Evolutionary conservation across 1,139 yeast genomes (phyloP), one percentile per base, ranked within the genome.

Genomic region (Dujonia santamariae): DNA sequence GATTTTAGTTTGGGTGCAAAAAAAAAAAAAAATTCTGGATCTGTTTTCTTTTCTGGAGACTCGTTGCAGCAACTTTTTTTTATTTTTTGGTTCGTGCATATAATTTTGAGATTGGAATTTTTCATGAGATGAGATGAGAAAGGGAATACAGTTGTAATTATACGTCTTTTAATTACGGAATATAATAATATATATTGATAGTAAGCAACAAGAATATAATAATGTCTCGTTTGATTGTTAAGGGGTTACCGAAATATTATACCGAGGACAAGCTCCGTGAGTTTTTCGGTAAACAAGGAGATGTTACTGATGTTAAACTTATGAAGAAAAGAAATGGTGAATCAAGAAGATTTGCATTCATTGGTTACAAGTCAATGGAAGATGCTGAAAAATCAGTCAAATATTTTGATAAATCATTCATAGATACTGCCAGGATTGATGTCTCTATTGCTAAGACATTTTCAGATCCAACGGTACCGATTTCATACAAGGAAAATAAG

Each of bases 221-320:
- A 29, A 83, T 83, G 96, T 90, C 98, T 26, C 84, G 99, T 61
- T 73, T 94, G 39, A 92, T 92, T 48, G 96, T 94, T n/a, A 94
- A 87, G 58, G 95, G 95, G 30, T 69, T 92, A 39, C 98, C 99
- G 17, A 67, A 71, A 43, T 85, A 85, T 54, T 74, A 80, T 41
- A 78, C 82, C 1, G 97, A 92, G 53, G 88, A 78, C 2, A 79
- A 84, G 45, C 64, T 92, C 40, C 70, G 72, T 42, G 75, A 73
- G 19, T 92, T 83, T 54, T 92, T 92, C 54, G 56, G 71, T 23
- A 67, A 75, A 43, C 67, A 79, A 45, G 78, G 78, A 33, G 64
- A 69, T 41, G 86, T 88, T 19, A 86, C 97, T 1, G 98, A 92
- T 69, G 92, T 86, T 30, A 87, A 85, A 56, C 67, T 92, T 31